phyloP scores from a whole-genome alignment of 495 filamentous ascomycete genomes.

The Aspergillus nanangensis region DNA sequence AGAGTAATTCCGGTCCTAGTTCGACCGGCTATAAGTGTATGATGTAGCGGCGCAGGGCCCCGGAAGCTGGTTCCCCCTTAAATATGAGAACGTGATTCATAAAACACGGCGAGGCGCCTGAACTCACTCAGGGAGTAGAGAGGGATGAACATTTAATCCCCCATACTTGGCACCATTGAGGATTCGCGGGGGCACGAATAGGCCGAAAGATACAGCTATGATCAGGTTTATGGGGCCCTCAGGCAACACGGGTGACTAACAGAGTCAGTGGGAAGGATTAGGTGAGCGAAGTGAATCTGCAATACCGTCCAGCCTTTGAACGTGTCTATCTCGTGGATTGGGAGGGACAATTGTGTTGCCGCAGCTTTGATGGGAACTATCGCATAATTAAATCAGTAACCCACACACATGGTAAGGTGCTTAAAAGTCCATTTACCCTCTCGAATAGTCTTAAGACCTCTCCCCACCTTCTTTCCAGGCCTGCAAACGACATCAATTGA shows the following conservation, averaged over 20 bases:
- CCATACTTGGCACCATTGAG: constrained; percentile 68
- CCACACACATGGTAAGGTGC: constrained; percentile 5
- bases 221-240: constrained; percentile 68
- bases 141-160: constrained; percentile 91
- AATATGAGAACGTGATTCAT: not conserved
- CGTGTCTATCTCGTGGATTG: constrained; percentile 69
- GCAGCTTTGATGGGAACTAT: constrained; percentile 70
- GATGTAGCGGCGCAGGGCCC: constrained; percentile 73
- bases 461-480: constrained; percentile 68
- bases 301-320: constrained; percentile 77
- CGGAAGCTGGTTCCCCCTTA: constrained; percentile 50
- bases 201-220: constrained; percentile 92
- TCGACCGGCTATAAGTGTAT: constrained; percentile 60
- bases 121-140: constrained; percentile 82
- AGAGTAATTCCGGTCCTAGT: constrained; percentile 66
- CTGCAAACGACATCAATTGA: constrained; percentile 88
- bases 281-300: not conserved
- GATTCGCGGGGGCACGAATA: constrained; percentile 77
- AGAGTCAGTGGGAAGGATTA: constrained; percentile 12
- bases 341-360: constrained; percentile 57
- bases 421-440: constrained; percentile 48
- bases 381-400: constrained; percentile 8
- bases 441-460: constrained; percentile 64
- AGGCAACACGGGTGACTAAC: constrained; percentile 52
- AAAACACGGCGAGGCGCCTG: no score